Base-by-base conservation (phyloP, 106 monocot genomes). In the Dendrobium nobile region DNA sequence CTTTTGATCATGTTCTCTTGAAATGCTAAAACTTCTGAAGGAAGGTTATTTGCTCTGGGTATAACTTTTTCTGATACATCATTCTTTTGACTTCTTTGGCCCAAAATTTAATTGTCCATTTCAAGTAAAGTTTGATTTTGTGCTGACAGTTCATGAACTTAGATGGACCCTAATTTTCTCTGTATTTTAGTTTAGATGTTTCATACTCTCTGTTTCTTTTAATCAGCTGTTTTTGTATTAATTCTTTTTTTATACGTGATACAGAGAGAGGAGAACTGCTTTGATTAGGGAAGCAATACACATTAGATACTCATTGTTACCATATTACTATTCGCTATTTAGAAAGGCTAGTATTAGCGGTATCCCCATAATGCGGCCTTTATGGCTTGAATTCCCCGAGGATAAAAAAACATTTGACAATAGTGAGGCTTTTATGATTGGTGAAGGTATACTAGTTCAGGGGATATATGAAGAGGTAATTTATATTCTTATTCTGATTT, bases 281-380 rank as follows among this genome's bases (percentile, higher is more conserved):
- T 80, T 95, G 68, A 95, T 99, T 28, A 91, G 93, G 74, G 99
- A 99, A 87, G 99, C 99, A n/a, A 87, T 99, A 84, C 95, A 85
- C 41, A 76, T 81, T 17, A 89, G 99, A 19, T 99, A 99, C 70
- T 91, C 95, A 2, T 85, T 99, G 67, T 84, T 99, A 47, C 99
- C 95, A 80, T 99, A 95, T 82, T 99, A 88, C 72, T 99, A 99
- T 54, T 93, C 99, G 41, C 78, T 99, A 75, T 99, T 95, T 56
- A 93, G 90, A 88, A 91, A 93, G 87, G 91, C 99, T 75, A 83
- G 81, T 85, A 80, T 89, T 16, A 90, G 73, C 80, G 99, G 99
- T 75, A 82, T 86, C 54, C 99, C 99, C 75, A 75, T 99, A 47
- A 84, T 99, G 91, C 95, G 99, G 18, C 95, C 99, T 77, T 80